Evolutionary conservation across 768 basidiomycete species (phyloP), one percentile per base, ranked within the genome.

Genomic region (Amanita exitialis): DNA sequence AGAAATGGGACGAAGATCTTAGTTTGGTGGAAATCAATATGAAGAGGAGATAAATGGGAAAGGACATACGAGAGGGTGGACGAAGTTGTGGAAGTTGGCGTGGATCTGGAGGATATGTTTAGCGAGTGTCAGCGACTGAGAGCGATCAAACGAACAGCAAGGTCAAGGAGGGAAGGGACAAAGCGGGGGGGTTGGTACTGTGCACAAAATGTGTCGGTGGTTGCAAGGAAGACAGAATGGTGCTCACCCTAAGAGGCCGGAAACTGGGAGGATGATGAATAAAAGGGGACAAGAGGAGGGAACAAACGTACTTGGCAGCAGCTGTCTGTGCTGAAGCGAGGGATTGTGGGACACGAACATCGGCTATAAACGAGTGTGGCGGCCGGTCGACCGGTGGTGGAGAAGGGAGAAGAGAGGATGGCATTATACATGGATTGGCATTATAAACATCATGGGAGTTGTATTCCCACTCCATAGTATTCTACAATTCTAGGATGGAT

Each of bases 401-500:
- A 32, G 46, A 36, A 27, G 47, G 21, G n/a, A 36, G 21, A 25
- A 37, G 8, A 37, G 15, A 37, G 32, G 10, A 15, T 13, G 20
- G 34, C n/a, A 35, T 8, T 13, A 8, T n/a, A 37, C 30, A n/a
- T n/a, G n/a, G 18, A 34, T 12, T 35, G 34, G 21, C 41, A 4
- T 18, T 41, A 41, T 18, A n/a, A n/a, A 23, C 12, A 28, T 44
- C 13, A 38, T 21, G 16, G 10, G 16, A 12, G 9, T 20, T 16
- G 23, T 27, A 20, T 52, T 55, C 54, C 54, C 54, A 55, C 54
- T 51, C 50, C 50, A 51, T 20, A 16, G n/a, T n/a, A 36, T 23
- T 35, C n/a, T 36, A 38, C 25, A 35, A 52, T 59, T 49, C 63
- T 54, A 2, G 75, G 76, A 63, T 90, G 90, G 44, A 72, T 75